Evolutionary conservation across 2,329 filamentous ascomycete species (phyloP).

Genomic region (Daldinia sp.): DNA sequence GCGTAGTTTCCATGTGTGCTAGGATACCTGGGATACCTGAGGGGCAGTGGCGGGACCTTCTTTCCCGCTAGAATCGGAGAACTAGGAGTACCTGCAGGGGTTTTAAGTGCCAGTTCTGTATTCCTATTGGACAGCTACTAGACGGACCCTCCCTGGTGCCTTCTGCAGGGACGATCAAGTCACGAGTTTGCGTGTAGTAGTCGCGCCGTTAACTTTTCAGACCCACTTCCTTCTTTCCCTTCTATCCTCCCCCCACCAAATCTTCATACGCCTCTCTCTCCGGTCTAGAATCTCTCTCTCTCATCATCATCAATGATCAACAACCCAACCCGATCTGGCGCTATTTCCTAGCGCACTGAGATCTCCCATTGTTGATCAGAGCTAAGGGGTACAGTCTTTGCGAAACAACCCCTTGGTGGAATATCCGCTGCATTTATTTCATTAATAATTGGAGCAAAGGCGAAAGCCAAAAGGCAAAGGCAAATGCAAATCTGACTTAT

Average conservation of each 20-base stretch:
- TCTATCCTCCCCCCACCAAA: slow-evolving; percentile 4
- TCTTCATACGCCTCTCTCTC: slow-evolving; percentile 15
- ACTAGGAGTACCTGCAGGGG: slow-evolving; percentile 10
- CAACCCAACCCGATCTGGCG: slow-evolving; percentile 10
- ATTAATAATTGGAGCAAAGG: slow-evolving; percentile 8
- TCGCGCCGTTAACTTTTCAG: slow-evolving; percentile 24
- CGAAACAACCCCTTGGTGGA: slow-evolving; percentile 5
- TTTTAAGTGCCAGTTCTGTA: slow-evolving; percentile 3
- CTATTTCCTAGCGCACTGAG: slow-evolving; percentile 1
- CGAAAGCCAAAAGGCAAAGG: background rate
- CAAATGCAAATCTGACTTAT: slow-evolving; percentile 1
- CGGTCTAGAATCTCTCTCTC: background rate
- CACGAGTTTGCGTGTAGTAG: slow-evolving; percentile 38
- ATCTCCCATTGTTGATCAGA: slow-evolving; percentile 2
- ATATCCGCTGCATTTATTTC: slow-evolving; percentile 1
- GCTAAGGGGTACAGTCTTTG: background rate
- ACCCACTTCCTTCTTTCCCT: slow-evolving; percentile 5
- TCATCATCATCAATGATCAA: slow-evolving; percentile 13
- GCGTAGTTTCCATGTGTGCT: background rate
- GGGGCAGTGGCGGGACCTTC: slow-evolving; percentile 11
- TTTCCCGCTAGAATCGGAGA: slow-evolving; percentile 11
- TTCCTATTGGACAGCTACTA: slow-evolving; percentile 19
- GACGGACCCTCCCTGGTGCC: background rate
- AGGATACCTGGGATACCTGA: slow-evolving; percentile 11
- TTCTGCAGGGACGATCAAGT: slow-evolving; percentile 29